Evolutionary conservation across 148 eudicot species (phyloP).

Genomic region (Simmondsia chinensis): DNA sequence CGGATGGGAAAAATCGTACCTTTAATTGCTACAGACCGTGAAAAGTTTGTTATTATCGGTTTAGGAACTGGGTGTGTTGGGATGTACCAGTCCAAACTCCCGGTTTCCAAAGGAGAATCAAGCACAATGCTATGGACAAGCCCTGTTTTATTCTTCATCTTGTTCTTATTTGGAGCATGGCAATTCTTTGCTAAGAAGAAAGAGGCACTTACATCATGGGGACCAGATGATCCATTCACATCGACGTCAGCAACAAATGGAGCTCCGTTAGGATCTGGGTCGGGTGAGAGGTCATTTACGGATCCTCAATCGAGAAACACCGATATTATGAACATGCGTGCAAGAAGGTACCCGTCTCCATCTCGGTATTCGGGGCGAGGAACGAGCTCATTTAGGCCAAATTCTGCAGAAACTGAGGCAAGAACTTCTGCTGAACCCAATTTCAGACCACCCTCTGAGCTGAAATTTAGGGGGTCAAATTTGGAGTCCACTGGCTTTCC

Average conservation of each 20-base stretch:
- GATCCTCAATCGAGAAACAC: constrained; percentile 53
- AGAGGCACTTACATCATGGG: constrained; percentile 89
- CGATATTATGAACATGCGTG: constrained; percentile 56
- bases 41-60: constrained; percentile 65
- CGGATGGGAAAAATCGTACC: constrained; percentile 31
- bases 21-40: constrained; percentile 66
- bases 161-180: constrained; percentile 90
- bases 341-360: constrained; percentile 88
- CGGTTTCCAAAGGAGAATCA: constrained; percentile 51
- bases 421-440: constrained; percentile 65
- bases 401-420: constrained; percentile 37
- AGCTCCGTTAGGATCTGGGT: constrained; percentile 43
- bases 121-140: constrained; percentile 66
- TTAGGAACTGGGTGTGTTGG: constrained; percentile 80
- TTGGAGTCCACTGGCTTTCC: constrained; percentile 52
- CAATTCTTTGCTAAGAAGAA: constrained; percentile 91
- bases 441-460: constrained; percentile 52
- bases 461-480: constrained; percentile 71
- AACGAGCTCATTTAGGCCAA: constrained; percentile 40
- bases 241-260: constrained; percentile 32
- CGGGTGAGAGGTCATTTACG: constrained; percentile 39
- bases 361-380: constrained; percentile 53
- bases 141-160: constrained; percentile 68
- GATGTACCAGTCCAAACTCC: constrained; percentile 74
- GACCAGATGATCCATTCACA: constrained; percentile 78